Evolutionary conservation across 345 rosid genomes (phyloP), one percentile per base, ranked within the genome.

Genomic region (Turnera subulata): DNA sequence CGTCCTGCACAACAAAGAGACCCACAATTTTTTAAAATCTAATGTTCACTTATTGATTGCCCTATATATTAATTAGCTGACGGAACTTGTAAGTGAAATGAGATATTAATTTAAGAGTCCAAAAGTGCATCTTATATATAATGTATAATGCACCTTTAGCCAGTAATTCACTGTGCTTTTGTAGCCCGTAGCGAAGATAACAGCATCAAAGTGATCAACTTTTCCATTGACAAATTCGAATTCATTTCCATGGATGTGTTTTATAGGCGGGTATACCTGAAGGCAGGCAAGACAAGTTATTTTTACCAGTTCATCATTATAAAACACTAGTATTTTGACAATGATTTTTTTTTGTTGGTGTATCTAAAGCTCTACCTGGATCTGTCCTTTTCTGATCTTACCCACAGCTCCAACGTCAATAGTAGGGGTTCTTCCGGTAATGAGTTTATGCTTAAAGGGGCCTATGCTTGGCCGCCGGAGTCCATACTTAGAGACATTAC

Each of bases 301-400:
- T n/a, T n/a, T n/a, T n/a, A n/a, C n/a, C n/a, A n/a, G n/a, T n/a
- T n/a, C n/a, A n/a, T n/a, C n/a, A n/a, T n/a, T n/a, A n/a, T n/a
- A n/a, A n/a, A n/a, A n/a, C n/a, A n/a, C n/a, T n/a, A n/a, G n/a
- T n/a, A n/a, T n/a, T n/a, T n/a, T n/a, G n/a, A n/a, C n/a, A n/a
- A n/a, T n/a, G n/a, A n/a, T n/a, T n/a, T n/a, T n/a, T n/a, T n/a
- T n/a, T n/a, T n/a, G n/a, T n/a, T n/a, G n/a, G n/a, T n/a, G n/a
- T n/a, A n/a, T n/a, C n/a, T n/a, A n/a, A n/a, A n/a, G n/a, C n/a
- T n/a, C n/a, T 45, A 52, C 12, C 56, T 42, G 21, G 72, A 84
- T 76, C 1, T 82, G 75, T 29, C 85, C 88, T 0, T 6, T n/a
- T 1, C 59, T 61, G 2, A 84, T 81, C 63, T 69, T 15, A n/a